A percentile compares a stretch with the other conserved stretches of the same genome.
phyloP scores from a whole-genome alignment of 2,329 filamentous ascomycete genomes.

The Alternaria sp. region DNA sequence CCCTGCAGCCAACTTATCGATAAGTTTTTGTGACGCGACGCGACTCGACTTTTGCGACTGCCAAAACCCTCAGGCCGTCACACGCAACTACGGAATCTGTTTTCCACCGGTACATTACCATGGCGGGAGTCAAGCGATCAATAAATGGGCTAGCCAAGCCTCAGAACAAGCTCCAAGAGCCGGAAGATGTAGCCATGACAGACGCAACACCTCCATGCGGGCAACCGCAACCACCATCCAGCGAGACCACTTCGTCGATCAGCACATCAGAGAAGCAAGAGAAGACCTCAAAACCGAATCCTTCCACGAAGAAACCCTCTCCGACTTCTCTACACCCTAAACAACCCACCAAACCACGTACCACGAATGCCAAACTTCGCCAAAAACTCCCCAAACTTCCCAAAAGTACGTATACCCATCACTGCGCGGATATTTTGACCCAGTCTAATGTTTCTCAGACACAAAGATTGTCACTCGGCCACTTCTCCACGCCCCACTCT shows the following conservation, averaged over 20 bases:
- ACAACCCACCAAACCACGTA: constrained; percentile 5
- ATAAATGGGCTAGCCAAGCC: constrained; percentile 34
- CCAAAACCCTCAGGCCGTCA: neutral
- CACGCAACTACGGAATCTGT: neutral
- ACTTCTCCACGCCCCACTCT: constrained; percentile 64
- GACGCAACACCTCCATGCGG: constrained; percentile 26
- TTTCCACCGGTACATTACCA: constrained; percentile 2
- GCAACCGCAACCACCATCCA: constrained; percentile 21
- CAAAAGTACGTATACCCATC: constrained; percentile 25
- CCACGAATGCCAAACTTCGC: neutral
- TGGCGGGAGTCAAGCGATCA: constrained; percentile 40
- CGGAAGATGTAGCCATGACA: constrained; percentile 8
- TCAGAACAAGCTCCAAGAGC: neutral
- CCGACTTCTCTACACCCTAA: constrained; percentile 1
- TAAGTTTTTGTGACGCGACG: constrained; percentile 28
- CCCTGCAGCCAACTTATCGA: constrained; percentile 18
- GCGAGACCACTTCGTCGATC: constrained; percentile 13
- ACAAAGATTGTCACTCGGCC: constrained; percentile 64
- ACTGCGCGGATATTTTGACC: neutral
- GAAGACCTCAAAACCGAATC: neutral
- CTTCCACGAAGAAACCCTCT: neutral
- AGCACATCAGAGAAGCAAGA: neutral
- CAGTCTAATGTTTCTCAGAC: constrained; percentile 44
- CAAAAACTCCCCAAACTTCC: constrained; percentile 35
- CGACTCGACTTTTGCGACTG: constrained; percentile 8